Percentiles rank a stretch among this genome's conserved stretches.
phyloP scores from a whole-genome alignment of 345 rosid species.

The Dipteronia sinensis region DNA sequence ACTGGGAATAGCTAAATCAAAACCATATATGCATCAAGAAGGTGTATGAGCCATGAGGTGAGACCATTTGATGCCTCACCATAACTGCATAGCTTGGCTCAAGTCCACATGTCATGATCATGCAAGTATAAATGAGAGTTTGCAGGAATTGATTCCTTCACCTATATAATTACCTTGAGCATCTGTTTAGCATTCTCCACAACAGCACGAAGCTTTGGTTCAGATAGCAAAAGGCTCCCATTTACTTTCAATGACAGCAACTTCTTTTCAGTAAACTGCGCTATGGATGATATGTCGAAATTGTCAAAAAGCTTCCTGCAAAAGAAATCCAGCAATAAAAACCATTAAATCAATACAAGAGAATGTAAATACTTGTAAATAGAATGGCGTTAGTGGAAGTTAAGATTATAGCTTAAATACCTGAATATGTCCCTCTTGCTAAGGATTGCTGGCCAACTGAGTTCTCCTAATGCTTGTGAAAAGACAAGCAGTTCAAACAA shows the following conservation, averaged over 20 bases:
- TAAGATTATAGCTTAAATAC: slow-evolving; percentile 33
- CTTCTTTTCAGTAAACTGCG: slow-evolving; percentile 73
- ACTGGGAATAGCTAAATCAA: not conserved
- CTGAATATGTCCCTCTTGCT: slow-evolving; percentile 65
- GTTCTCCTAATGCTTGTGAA: slow-evolving; percentile 95
- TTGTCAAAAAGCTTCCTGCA: slow-evolving; percentile 75
- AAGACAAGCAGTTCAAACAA: slow-evolving; percentile 83
- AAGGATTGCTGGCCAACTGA: slow-evolving; percentile 86
- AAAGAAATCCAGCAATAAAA: slow-evolving; percentile 22
- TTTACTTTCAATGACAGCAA: slow-evolving; percentile 64
- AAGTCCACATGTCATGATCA: slow-evolving; percentile 4
- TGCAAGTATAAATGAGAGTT: not conserved
- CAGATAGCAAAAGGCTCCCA: slow-evolving; percentile 65
- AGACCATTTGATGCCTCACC: not conserved
- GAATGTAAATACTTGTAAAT: not conserved
- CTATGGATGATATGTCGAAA: slow-evolving; percentile 62
- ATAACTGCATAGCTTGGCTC: not conserved
- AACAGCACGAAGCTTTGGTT: slow-evolving; percentile 85
- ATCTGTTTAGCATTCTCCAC: slow-evolving; percentile 71
- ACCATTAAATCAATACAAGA: not conserved
- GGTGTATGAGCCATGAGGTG: not conserved
- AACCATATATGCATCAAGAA: not conserved
- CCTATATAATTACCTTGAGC: slow-evolving; percentile 57
- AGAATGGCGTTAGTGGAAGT: not conserved
- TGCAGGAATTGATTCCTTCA: slow-evolving; percentile 9